Evolutionary conservation across 208 protist genomes (phyloP), one percentile per base, ranked within the genome.

Genomic region (Strigomonas galati): DNA sequence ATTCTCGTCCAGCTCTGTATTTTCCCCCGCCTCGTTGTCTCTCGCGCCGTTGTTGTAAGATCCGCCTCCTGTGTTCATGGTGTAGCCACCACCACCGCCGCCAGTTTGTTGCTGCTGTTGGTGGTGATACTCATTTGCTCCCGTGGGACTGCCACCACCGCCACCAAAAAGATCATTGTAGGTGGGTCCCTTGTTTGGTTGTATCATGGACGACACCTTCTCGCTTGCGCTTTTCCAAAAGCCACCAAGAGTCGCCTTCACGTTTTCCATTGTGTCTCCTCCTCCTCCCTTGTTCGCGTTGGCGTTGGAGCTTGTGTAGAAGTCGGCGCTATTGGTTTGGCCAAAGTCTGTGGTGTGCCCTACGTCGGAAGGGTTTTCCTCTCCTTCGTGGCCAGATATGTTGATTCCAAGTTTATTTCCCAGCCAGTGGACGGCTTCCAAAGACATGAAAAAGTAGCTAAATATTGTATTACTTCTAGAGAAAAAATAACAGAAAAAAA

Each of bases 321-420:
- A 37, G 27, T 46, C 30, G 37, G 40, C 30, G 56, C 46, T 40
- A 31, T 10, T 19, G 27, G 9, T 6, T 4, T 19, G 17, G 6
- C 9, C 30, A 24, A 23, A 12, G 31, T 26, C 5, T 6, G 27
- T 48, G 30, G 1, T 61, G 30, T 3, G 24, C 23, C 26, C 26
- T 21, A 28, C 52, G 52, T 17, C 44, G 44, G n/a, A 51, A 51
- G 44, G 44, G 3, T 51, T 2, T 3, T 46, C 31, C n/a, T 27
- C 58, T 28, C 23, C 52, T 2, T 67, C 27, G 46, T 51, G 81
- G 49, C 63, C 82, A 23, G 76, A 64, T 61, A 95, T 93, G 69
- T 95, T 79, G 23, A 92, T 70, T 14, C 89, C 89, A 32, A 93
- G 74, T 61, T 93, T 95, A 32, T 74, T 76, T 37, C 81, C 78